Conservation (phyloP, 1,284 basidiomycete species). For the Ceratobasidium sp. region DNA sequence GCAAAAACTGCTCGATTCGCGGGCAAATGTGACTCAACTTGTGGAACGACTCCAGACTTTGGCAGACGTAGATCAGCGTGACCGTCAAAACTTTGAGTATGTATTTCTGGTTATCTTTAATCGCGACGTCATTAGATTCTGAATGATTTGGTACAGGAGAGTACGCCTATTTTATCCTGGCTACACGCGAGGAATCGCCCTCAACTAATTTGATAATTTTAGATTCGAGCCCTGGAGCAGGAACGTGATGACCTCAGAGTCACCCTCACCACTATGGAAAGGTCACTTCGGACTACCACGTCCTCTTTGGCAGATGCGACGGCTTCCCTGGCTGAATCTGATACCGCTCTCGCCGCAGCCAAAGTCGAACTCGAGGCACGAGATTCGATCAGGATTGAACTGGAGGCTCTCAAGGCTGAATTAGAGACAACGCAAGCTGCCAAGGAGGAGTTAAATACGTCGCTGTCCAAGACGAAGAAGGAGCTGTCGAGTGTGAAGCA, state of each 20-base stretch:
- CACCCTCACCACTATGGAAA: slow-evolving; percentile 15
- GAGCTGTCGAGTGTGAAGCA: slow-evolving; percentile 19
- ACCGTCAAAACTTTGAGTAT: slow-evolving; percentile 31
- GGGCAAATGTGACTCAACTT: slow-evolving; percentile 14
- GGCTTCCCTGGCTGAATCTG: slow-evolving; percentile 31
- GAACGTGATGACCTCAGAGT: slow-evolving; percentile 22
- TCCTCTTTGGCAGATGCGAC: slow-evolving; percentile 36
- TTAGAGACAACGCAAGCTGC: slow-evolving; percentile 15
- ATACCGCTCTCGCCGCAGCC: slow-evolving; percentile 37
- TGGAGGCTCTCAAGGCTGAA: slow-evolving; percentile 1
- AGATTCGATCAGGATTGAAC: no score
- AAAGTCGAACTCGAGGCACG: slow-evolving; percentile 22
- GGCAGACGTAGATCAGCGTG: slow-evolving; percentile 10
- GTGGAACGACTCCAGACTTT: slow-evolving; percentile 16
- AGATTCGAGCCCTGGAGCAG: slow-evolving; percentile 34
- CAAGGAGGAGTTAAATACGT: not conserved
- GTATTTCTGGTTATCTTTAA: not conserved
- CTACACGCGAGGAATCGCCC: not conserved
- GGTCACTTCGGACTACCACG: slow-evolving; percentile 31
- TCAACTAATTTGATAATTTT: slow-evolving; percentile 15
- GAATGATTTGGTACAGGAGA: slow-evolving; percentile 23
- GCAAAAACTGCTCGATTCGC: slow-evolving; percentile 36
- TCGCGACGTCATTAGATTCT: slow-evolving; percentile 2
- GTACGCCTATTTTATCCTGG: slow-evolving; percentile 6
- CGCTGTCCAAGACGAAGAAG: slow-evolving; percentile 14